phyloP scores from a whole-genome alignment of 2,329 filamentous ascomycete genomes.

The Orbilia oligospora region DNA sequence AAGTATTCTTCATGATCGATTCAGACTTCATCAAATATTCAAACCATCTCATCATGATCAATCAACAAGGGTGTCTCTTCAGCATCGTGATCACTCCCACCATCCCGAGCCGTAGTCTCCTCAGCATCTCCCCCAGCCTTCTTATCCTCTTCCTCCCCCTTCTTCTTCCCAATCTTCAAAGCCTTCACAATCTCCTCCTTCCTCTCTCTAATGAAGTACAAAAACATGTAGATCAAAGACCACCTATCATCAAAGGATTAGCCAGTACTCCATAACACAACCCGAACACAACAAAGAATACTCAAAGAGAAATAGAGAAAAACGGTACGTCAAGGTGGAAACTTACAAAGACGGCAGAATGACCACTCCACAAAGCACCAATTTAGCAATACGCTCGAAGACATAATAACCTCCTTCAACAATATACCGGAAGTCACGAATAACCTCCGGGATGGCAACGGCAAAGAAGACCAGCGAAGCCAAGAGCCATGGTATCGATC shows the following conservation, averaged over 20 bases:
- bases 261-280: not conserved
- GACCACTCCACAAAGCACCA: not conserved
- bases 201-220: conserved; percentile 33
- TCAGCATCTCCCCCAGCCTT: not conserved
- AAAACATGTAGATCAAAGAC: conserved; percentile 40
- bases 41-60: conserved; percentile 42
- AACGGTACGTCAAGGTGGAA: no score
- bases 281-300: no score
- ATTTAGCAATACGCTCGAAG: not conserved
- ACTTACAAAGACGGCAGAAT: conserved; percentile 31
- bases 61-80: conserved; percentile 48
- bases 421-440: not conserved
- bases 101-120: no score
- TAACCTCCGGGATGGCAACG: not conserved
- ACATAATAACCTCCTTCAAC: not conserved
- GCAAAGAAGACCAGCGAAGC: not conserved
- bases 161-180: conserved; percentile 27
- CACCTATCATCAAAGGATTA: conserved; percentile 21
- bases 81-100: not conserved
- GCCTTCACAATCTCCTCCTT: conserved; percentile 30
- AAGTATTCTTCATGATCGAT: no score
- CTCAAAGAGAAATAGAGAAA: no score
- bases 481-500: conserved; percentile 31
- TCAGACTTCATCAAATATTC: not conserved
- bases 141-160: not conserved